Evolutionary conservation across 106 monocot genomes (phyloP).

Genomic region (Phalaenopsis aphrodite): DNA sequence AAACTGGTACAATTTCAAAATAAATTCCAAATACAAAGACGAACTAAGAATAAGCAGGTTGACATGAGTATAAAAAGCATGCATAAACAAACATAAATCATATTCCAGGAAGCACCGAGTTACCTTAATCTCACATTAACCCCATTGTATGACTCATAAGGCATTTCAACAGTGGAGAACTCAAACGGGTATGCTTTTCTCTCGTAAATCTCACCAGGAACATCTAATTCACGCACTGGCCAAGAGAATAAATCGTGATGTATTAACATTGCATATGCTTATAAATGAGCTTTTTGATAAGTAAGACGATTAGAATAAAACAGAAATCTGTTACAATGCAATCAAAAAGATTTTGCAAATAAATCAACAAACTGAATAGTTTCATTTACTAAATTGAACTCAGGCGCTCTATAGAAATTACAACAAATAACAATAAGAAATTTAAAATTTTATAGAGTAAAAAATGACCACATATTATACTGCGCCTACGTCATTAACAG

Average conservation of each 20-base stretch:
- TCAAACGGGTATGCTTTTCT: slow-evolving; percentile 90
- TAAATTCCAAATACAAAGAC: background rate
- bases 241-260: slow-evolving; percentile 11
- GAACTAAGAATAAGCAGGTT: background rate
- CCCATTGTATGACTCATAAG: slow-evolving; percentile 95
- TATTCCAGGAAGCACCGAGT: background rate
- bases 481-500: background rate
- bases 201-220: slow-evolving; percentile 98
- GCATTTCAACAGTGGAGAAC: slow-evolving; percentile 97
- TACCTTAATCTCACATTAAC: slow-evolving; percentile 92
- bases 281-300: background rate
- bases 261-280: background rate
- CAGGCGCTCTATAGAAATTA: background rate
- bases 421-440: background rate
- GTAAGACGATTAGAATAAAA: background rate
- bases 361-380: background rate
- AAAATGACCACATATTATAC: background rate
- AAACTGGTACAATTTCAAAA: background rate
- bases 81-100: background rate
- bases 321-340: slow-evolving; percentile 1
- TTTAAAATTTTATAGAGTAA: background rate
- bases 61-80: background rate
- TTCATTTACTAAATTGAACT: background rate
- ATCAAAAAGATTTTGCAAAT: background rate
- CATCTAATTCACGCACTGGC: slow-evolving; percentile 94